Evolutionary conservation across 225 moss, liverwort and hornwort species (phyloP), one percentile per base, ranked within the genome.

Genomic region (Asterella californica): DNA sequence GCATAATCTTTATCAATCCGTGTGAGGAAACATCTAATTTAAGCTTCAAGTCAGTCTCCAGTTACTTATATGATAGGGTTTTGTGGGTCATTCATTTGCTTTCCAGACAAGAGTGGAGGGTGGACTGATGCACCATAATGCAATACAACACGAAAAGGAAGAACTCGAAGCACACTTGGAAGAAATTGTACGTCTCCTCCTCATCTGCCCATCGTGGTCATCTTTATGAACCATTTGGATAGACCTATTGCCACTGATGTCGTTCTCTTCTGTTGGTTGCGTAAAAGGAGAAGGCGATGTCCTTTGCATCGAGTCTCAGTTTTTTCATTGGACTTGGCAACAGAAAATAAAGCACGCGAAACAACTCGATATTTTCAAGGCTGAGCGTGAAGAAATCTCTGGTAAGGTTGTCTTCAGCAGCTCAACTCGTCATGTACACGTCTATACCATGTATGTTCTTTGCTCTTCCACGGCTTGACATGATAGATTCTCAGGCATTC

Each of bases 61-160:
- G n/a, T 30, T 22, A 36, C 38, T 70, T 70, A 42, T 2, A 21
- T 2, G 30, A 0, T 30, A 64, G 30, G 64, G 6, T 22, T 10
- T 46, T 46, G 24, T 71, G 70, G 9, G 46, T 8, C n/a, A 38
- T 42, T 8, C n/a, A 38, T 71, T 71, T 47, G 6, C 10, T 38
- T 33, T 69, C 47, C 73, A 94, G 93, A 89, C 87, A 70, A 83
- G 66, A 50, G 52, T 89, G 83, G 88, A 94, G 76, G 86, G 83
- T 79, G 78, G 70, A 57, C 62, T 68, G 34, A 25, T 27, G 47
- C 75, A 78, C 27, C 73, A 77, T 10, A 77, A 75, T 7, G 79
- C 85, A 80, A n/a, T 63, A 17, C 87, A 85, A 79, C 63, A 36
- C 38, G 83, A 88, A 0, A 91, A 79, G 33, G 83, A 84, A 76